Base-by-base conservation (phyloP, 108 stramenopile species). In the Nitzschia palea region DNA sequence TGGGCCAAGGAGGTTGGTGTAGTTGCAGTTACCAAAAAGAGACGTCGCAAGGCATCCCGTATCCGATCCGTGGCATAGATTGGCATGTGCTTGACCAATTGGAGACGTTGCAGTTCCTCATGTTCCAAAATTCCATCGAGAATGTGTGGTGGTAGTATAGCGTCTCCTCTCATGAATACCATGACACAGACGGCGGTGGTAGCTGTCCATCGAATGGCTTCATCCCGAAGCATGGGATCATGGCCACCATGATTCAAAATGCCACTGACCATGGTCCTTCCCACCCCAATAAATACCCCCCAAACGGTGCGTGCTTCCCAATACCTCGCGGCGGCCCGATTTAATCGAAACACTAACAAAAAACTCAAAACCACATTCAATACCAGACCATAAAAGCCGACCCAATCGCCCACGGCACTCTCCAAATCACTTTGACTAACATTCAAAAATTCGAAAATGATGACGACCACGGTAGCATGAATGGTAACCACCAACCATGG, bases 271-370 rank as follows among this genome's bases (percentile, higher is more conserved):
- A 82, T 53, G n/a, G 64, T 60, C 34, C 77, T 35, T 17, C 44
- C 28, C 18, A 35, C 15, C 27, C 27, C 62, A 29, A 79, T 51
- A 32, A 79, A 10, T 20, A 40, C 18, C 10, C 78, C 78, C 78
- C 53, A 63, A 23, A 35, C n/a, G 36, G 23, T n/a, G 36, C 79
- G 62, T 4, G 79, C 73, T 20, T 61, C 51, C 79, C 79, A 80
- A 43, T 59, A 79, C 47, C 78, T 43, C 6, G 45, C 68, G 3
- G 73, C 73, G 18, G 73, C 79, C 55, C 79, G 29, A 54, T 59
- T 51, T 23, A 80, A 47, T 10, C 79, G 79, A 74, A 80, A 80
- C 15, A 80, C 79, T 17, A 80, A 36, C 47, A 80, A 52, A 56
- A 80, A 80, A 14, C 67, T 51, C 36, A 81, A 14, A 43, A 76